Evolutionary conservation across 2,329 filamentous ascomycete genomes (phyloP), one percentile per base, ranked within the genome.

Genomic region (Sporothrix variecibatus): DNA sequence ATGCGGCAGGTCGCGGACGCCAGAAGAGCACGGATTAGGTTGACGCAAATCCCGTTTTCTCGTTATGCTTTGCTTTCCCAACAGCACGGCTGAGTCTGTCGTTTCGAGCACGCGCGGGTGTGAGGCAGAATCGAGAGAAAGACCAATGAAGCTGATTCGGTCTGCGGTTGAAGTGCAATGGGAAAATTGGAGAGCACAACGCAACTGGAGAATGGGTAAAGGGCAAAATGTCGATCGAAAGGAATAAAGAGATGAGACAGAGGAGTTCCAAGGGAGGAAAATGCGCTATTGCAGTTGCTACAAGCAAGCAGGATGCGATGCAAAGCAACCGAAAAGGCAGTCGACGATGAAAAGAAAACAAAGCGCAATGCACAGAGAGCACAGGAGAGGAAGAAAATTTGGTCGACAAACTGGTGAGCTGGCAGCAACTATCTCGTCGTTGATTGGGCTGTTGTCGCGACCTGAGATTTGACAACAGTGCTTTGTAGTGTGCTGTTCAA

Each of bases 401-500:
- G 38, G 40, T 60, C 23, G 67, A 43, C 58, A 72, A 68, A 68
- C 26, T 34, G 51, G 43, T 38, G 49, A 72, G 40, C 53, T 53
- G 72, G 67, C 56, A 17, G 56, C 15, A 72, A 38, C 26, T 49
- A 26, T 43, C 20, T 56, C 56, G 17, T n/a, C 40, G 68, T 20
- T 75, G 73, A 72, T 75, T 75, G 73, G 71, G 71, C 73, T 69
- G 62, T 53, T 56, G 70, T 75, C 73, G 71, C 73, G 70, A 75
- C 51, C 53, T 75, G 38, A 12, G 40, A 64, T 46, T 49, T 62
- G 17, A 38, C 12, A 40, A 38, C 12, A 40, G 38, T 46, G 62
- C 62, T 64, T 38, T 38, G 20, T 40, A 28, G 62, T 67, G 49
- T 28, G 62, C 56, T 64, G 72, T 40, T 28, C 40, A 31, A 38